Base-by-base conservation (phyloP, 192 early-diverging fungal genomes). In the Phlyctochytrium arcticum region DNA sequence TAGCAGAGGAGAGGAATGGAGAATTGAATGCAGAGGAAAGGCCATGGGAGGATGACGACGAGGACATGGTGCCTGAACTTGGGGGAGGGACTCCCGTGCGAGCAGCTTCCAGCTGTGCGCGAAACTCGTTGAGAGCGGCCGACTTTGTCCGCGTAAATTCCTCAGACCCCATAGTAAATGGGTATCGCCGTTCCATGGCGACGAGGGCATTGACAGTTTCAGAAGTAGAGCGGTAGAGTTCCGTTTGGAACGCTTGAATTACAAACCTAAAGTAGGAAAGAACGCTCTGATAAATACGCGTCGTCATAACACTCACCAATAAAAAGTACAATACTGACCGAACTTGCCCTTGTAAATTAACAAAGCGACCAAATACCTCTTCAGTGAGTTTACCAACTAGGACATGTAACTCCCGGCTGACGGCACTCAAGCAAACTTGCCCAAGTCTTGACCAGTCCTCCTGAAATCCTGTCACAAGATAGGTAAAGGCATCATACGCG, bases 291-390 rank as follows among this genome's bases (percentile, higher is more conserved):
- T 44, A n/a, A 2, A 10, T 62, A 29, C 34, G 34, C 60, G 17
- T 15, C 17, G 32, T 21, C 21, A 36, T 62, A 27, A n/a, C n/a
- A n/a, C n/a, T n/a, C n/a, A n/a, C n/a, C n/a, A n/a, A n/a, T n/a
- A 57, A 0, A 2, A 1, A 57, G 21, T 44, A 49, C n/a, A 27
- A 54, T 58, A 1, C 67, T 50, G 54, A 76, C 75, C 71, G 54
- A 17, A 79, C 62, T 62, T 74, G 70, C n/a, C 70, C 74, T 48
- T 72, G 70, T 53, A 79, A 34, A 47, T 76, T 70, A 6, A 62
- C 54, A 60, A 79, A 79, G 8, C 77, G 48, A 3, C 71, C 77
- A 76, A 79, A 79, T 1, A 76, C 70, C 7, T 79, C 74, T 15
- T 79, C 77, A 2, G 67, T 71, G 3, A 79, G 55, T 57, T 74